Evolutionary conservation across 179 eudicot genomes (phyloP), one percentile per base, ranked within the genome.

Genomic region (Sideroxylon spinosum): DNA sequence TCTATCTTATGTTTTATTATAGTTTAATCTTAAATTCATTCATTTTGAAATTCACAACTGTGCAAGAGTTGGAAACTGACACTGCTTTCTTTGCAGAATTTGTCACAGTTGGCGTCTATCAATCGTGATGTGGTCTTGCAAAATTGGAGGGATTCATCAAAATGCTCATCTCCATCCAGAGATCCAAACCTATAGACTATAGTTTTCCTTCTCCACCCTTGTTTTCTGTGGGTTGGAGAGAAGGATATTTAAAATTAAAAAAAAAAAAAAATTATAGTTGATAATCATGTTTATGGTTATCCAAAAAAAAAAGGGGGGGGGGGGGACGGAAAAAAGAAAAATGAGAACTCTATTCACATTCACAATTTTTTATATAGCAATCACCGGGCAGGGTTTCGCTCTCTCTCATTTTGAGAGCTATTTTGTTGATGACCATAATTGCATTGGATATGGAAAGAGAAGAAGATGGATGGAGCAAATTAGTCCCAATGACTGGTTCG

Each of bases 101-200:
- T 90, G 77, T 87, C 94, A 10, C 89, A 89, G 71, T 78, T 90
- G 78, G 94, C 94, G 46, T 79, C 94, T 20, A 90, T 90, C 79
- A 90, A 90, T 77, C 90, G 84, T 9, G 94, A 90, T 53, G 90
- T 90, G 78, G 86, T 89, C 63, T 60, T 87, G 74, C 89, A 88
- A 65, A 88, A 78, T 61, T 88, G 84, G 77, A 87, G 80, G 76
- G 86, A 82, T 72, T 56, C 82, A 57, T 75, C 87, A 22, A 86
- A 79, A 68, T 57, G 82, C 72, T 82, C 89, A 7, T 85, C 90
- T 20, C 81, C 86, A 16, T 67, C 74, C 67, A 84, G 59, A 65
- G 68, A 76, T 68, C 49, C 80, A 71, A 75, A 68, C 32, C 52
- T 63, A 19, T 84, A 77, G 67, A 19, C 25, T 73, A 44, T 44